Base-by-base conservation (phyloP, 2,329 filamentous ascomycete species). In the Alternaria consortialis region DNA sequence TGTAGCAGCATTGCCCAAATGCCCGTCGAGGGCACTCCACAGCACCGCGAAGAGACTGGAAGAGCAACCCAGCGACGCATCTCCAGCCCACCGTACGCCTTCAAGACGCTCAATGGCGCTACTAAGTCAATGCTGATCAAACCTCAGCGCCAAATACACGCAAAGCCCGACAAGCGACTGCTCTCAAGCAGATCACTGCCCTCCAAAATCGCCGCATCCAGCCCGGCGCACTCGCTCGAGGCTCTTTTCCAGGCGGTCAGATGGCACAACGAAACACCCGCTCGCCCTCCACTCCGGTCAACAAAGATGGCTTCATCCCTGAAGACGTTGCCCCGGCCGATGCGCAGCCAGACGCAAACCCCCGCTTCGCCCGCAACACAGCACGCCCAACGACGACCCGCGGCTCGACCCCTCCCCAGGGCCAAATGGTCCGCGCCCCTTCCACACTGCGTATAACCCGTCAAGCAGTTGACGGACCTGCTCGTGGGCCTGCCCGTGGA, bases 391-490 rank as follows among this genome's bases (percentile, higher is more conserved):
- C 60, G 42, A 58, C 53, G 23, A 56, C 58, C 29, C 62, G 48
- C 25, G 59, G 55, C 46, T 37, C 58, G 27, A 57, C 63, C 31
- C 65, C 66, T n/a, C 68, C 70, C 6, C 64, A 64, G 37, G 72
- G 70, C 40, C 69, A 63, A 27, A 74, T 78, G 70, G 70, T 69
- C 20, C 74, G 74, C 66, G 75, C 74, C 8, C 76, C 76, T 6
- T 53, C 70, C 12, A 64, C 65, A 9, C 65, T 76, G 27, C 69
- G 71, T 32, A 65, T 74, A 25, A 62, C 39, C 13, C 58, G 58
- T 29, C 60, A 65, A 20, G 48, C 60, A 27, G 50, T 60, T 9
- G 60, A 59, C 15, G 62, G 62, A 17, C 42, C 56, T 32, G 50
- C 40, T 37, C 62, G 66, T 15, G 56, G 53, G 7, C 47, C 58